phyloP scores from a whole-genome alignment of 495 filamentous ascomycete species.

The Penicillium bovifimosum region DNA sequence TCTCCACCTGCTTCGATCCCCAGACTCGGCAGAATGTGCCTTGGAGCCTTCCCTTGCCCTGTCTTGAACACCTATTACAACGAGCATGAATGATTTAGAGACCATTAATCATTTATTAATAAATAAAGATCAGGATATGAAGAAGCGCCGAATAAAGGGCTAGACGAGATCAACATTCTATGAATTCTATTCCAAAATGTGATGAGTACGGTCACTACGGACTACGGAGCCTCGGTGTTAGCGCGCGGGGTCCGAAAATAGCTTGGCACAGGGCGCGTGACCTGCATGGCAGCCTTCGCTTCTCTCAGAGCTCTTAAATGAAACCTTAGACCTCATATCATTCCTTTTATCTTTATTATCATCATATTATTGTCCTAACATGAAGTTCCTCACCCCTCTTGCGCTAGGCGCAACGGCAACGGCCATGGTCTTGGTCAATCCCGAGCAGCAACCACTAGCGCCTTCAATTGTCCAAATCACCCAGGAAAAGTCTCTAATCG shows the following conservation, averaged over 20 bases:
- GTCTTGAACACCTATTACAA: background rate
- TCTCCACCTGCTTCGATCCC: conserved; percentile 17
- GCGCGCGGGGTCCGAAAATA: conserved; percentile 19
- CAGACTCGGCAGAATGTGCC: conserved; percentile 1
- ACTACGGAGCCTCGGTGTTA: conserved; percentile 6
- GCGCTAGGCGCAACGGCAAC: conserved; percentile 32
- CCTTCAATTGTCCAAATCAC: conserved; percentile 30
- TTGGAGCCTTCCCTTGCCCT: background rate
- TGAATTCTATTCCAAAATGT: background rate
- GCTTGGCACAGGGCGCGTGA: conserved; percentile 18
- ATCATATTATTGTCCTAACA: conserved; percentile 6
- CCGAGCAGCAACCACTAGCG: conserved; percentile 33
- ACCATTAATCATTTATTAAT: background rate
- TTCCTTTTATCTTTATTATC: conserved; percentile 1
- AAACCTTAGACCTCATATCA: background rate
- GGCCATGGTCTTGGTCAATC: conserved; percentile 31
- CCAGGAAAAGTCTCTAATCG: conserved; percentile 65
- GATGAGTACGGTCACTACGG: no score
- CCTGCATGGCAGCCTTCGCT: background rate
- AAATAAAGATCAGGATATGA: background rate
- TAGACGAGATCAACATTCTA: background rate
- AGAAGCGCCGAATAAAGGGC: background rate
- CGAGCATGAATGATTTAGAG: background rate
- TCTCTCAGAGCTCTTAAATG: conserved; percentile 1
- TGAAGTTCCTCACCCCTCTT: conserved; percentile 29